Percentiles rank a stretch among this genome's conserved stretches.
Evolutionary conservation across 768 basidiomycete species (phyloP).

Genomic region (Chalciporus piperatus): DNA sequence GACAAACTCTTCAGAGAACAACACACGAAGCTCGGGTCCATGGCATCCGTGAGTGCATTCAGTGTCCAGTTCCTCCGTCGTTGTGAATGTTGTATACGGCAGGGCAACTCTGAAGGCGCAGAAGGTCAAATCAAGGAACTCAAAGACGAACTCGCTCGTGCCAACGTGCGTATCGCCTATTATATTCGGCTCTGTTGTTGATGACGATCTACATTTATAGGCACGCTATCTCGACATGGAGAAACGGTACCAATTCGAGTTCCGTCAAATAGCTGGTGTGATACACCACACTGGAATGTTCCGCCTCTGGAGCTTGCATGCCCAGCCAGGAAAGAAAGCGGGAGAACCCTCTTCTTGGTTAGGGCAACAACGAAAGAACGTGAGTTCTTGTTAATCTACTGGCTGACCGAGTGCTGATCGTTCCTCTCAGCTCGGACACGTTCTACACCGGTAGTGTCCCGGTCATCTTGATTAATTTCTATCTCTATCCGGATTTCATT

Average conservation of each 20-base stretch:
- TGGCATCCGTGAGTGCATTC: slow-evolving; percentile 40
- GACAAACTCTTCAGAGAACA: slow-evolving; percentile 87
- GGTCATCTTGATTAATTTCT: not conserved
- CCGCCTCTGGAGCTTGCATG: slow-evolving; percentile 58
- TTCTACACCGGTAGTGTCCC: slow-evolving; percentile 21
- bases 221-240: slow-evolving; percentile 52
- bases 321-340: slow-evolving; percentile 41
- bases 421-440: slow-evolving; percentile 27
- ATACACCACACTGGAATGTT: slow-evolving; percentile 71
- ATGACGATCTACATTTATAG: slow-evolving; percentile 27
- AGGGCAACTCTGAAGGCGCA: slow-evolving; percentile 69
- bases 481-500: not conserved
- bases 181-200: too few relatives aligned
- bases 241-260: slow-evolving; percentile 68
- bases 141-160: slow-evolving; percentile 58
- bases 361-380: slow-evolving; percentile 58
- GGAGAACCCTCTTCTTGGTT: slow-evolving; percentile 67
- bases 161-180: slow-evolving; percentile 41
- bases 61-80: not conserved
- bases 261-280: slow-evolving; percentile 75
- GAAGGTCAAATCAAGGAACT: slow-evolving; percentile 66
- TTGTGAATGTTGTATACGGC: slow-evolving; percentile 9
- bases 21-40: slow-evolving; percentile 53
- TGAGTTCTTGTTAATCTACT: slow-evolving; percentile 9
- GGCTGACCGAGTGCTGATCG: not conserved